Evolutionary conservation across 805 yeast genomes (phyloP), one percentile per base, ranked within the genome.

Genomic region (Saccharomycodes ludwigii): DNA sequence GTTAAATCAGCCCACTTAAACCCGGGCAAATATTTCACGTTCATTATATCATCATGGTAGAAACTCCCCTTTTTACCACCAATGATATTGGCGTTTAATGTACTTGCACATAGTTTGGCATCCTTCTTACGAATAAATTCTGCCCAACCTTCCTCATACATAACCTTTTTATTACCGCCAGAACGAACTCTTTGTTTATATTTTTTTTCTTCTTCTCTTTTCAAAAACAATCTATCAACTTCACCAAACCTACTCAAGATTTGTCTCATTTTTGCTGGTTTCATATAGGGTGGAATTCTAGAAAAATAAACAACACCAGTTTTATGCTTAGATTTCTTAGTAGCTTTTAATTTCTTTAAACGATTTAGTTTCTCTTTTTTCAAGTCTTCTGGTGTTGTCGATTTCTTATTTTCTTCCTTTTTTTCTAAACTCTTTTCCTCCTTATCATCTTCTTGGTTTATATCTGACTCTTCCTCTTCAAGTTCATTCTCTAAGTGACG

Each of bases 1-100:
- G 96, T 86, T 50, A 91, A 64, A 48, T 91, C 94, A 34, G 78
- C 67, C 98, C 98, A 91, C 51, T 91, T 91, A 67, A 88, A 91
- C 2, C 88, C 85, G 7, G 83, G 76, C 38, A 91, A 62, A 46
- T 91, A 91, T 54, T 82, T 88, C 37, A 88, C 74, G 52, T 85
- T 91, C 62, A 93, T 66, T 17, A 91, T 76, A 60, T 91, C 98
- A 55, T 91, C 98, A 48, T 91, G 79, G 57, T 86, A 91, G 47
- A 80, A 88, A 7, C 77, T 71, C 3, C 91, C 78, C 57, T 91
- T 91, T 48, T 77, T 84, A 24, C 97, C 98, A 18, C 97, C 98
- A 21, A 91, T 59, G 7, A 66, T 81, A 48, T 84, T 82, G 8
- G 94, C 95, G 49, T 91, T 91, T 47, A 91, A 58, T 0, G 96